phyloP scores from a whole-genome alignment of 1,139 yeast genomes.

The Candida sp. region DNA sequence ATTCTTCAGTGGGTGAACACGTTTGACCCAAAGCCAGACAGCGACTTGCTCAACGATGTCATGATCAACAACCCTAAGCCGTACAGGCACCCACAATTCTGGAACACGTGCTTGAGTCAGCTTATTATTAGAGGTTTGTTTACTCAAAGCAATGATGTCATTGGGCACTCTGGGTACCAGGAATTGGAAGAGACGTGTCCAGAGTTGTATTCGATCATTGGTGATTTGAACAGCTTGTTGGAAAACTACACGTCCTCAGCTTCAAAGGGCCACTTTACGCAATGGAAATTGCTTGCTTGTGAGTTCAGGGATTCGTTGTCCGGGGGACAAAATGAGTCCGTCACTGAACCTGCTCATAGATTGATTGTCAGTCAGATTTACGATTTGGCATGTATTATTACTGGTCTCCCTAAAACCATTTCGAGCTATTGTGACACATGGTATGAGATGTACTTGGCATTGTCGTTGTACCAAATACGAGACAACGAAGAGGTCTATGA shows the following conservation, averaged over 20 bases:
- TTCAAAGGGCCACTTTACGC: slow-evolving; percentile 45
- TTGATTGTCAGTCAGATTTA: slow-evolving; percentile 43
- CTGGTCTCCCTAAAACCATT: slow-evolving; percentile 61
- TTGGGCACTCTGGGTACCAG: slow-evolving; percentile 43
- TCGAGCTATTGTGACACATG: slow-evolving; percentile 56
- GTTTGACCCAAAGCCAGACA: slow-evolving; percentile 64
- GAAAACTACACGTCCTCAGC: slow-evolving; percentile 45
- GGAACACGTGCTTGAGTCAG: slow-evolving; percentile 63
- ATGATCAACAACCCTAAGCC: slow-evolving; percentile 51
- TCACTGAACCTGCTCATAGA: slow-evolving; percentile 21
- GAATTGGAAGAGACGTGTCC: slow-evolving; percentile 32
- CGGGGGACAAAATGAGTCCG: slow-evolving; percentile 22
- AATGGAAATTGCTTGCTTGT: slow-evolving; percentile 57
- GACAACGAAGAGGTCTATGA: slow-evolving; percentile 37
- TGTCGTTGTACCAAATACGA: slow-evolving; percentile 63
- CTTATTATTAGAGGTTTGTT: slow-evolving; percentile 67
- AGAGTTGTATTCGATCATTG: slow-evolving; percentile 43
- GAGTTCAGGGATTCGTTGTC: slow-evolving; percentile 49
- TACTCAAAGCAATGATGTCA: slow-evolving; percentile 54
- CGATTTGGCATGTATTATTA: slow-evolving; percentile 46
- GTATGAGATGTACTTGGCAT: slow-evolving; percentile 74
- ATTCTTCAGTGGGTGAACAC: slow-evolving; percentile 68
- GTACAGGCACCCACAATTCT: slow-evolving; percentile 60
- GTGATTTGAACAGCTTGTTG: slow-evolving; percentile 48
- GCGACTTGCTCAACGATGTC: slow-evolving; percentile 47